Base-by-base conservation (phyloP, 768 basidiomycete genomes). In the Russula vinacea region DNA sequence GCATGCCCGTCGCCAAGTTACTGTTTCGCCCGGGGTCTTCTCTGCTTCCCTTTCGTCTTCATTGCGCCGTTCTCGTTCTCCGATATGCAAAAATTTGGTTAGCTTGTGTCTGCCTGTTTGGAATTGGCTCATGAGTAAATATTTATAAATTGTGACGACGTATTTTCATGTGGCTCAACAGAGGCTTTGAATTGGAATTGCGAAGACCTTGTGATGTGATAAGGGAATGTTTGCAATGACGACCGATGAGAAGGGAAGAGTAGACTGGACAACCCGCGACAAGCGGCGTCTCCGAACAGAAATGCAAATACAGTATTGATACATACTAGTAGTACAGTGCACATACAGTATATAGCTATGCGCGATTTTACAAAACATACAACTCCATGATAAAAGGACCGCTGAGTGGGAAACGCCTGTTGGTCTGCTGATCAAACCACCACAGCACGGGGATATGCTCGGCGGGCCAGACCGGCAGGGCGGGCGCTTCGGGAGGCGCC, bases 381-480 rank as follows among this genome's bases (percentile, higher is more conserved):
- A 16, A 57, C 1, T 7, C 33, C 35, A 37, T 2, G 51, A 59
- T 39, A 64, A 49, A 24, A 24, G 14, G 17, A 5, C 26, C 4
- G 26, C 24, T 11, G 5, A 37, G 32, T 26, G n/a, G 33, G 29
- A 40, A 26, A 11, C 11, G 6, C 3, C 7, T 26, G 22, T 14
- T 37, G 56, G 40, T 58, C 52, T 33, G 32, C 19, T 19, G 52
- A 61, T 61, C 54, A 65, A 19, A 65, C 62, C 17, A 53, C 66
- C n/a, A 67, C 62, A 4, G 66, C 62, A 16, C 58, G 66, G 10
- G 66, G 58, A 40, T 64, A 52, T 60, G 13, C 42, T 67, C 62
- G 1, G 37, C 39, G 11, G 66, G 24, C 66, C 66, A 67, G 22
- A 55, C 40, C 0, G 62, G 66, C 42, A 67, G 45, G 54, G 39